A percentile compares a stretch with the other conserved stretches of the same genome.
Conservation (phyloP, 495 filamentous ascomycete genomes). For the Penicillium roqueforti region DNA sequence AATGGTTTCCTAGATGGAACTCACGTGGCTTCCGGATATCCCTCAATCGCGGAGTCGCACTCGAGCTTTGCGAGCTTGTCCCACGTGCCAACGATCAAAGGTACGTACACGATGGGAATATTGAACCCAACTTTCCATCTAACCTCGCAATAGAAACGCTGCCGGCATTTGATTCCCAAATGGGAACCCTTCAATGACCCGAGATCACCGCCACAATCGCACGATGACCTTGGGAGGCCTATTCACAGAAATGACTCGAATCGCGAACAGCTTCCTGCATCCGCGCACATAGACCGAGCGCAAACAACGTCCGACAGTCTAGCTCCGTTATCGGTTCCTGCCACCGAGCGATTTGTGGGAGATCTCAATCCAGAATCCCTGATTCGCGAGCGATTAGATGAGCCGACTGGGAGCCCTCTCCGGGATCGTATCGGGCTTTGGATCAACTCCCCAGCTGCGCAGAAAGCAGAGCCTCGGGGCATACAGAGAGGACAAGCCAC, state of each 20-base stretch:
- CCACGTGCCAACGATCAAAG: slow-evolving; percentile 35
- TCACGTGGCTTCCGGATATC: slow-evolving; percentile 38
- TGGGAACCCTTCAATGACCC: slow-evolving; percentile 8
- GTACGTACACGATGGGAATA: slow-evolving; percentile 14
- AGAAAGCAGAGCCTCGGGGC: slow-evolving; percentile 3
- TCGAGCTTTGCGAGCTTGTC: slow-evolving; percentile 34
- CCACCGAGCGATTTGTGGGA: slow-evolving; percentile 42
- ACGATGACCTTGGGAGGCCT: neutral
- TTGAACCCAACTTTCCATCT: neutral
- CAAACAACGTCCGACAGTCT: slow-evolving; percentile 8
- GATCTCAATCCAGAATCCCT: slow-evolving; percentile 48
- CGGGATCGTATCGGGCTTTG: slow-evolving; percentile 43
- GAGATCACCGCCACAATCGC: neutral
- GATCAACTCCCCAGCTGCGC: slow-evolving; percentile 32
- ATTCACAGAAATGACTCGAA: neutral
- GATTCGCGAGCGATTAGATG: slow-evolving; percentile 37
- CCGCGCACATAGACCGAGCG: neutral
- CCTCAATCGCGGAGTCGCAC: slow-evolving; percentile 34
- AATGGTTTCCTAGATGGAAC: slow-evolving; percentile 26
- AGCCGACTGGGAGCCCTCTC: slow-evolving; percentile 28
- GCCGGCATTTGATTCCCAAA: slow-evolving; percentile 25
- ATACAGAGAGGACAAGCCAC: neutral
- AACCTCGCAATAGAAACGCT: slow-evolving; percentile 32
- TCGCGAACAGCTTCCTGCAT: neutral
- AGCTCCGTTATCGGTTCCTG: slow-evolving; percentile 12